A percentile compares a stretch with the other conserved stretches of the same genome.
These are phyloP conservation scores for Papiliotrema nemorosa DNA, from an alignment of 1,284 basidiomycete species.

Conservation along the genomic window DNA sequence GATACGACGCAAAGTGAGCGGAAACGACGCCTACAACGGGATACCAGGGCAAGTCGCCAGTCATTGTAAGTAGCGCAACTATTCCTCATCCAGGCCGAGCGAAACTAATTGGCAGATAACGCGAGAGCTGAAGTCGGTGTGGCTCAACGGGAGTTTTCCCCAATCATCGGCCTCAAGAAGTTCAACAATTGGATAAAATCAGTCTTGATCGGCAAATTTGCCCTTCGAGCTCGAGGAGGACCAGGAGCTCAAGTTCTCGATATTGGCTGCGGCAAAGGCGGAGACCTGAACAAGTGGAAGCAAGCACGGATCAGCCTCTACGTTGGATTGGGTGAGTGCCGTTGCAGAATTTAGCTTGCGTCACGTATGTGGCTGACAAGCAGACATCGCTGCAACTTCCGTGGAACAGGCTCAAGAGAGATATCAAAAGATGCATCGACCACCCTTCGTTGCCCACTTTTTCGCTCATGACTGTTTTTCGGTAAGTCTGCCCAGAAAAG, in stretches of 20 bases:
- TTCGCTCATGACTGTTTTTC: slow-evolving; percentile 85
- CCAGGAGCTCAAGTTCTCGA: slow-evolving; percentile 72
- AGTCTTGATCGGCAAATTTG: slow-evolving; percentile 81
- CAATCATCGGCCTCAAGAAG: slow-evolving; percentile 91
- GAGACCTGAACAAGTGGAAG: slow-evolving; percentile 93
- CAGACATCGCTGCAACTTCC: slow-evolving; percentile 88
- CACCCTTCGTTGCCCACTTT: slow-evolving; percentile 72
- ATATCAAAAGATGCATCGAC: slow-evolving; percentile 54
- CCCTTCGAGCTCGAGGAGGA: slow-evolving; percentile 19
- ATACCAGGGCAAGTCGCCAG: slow-evolving; percentile 34
- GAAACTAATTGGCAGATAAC: slow-evolving; percentile 65
- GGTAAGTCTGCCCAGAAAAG: slow-evolving; percentile 35
- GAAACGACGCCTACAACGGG: slow-evolving; percentile 22
- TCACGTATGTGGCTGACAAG: neutral
- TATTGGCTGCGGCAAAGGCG: slow-evolving; percentile 96
- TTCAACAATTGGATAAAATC: slow-evolving; percentile 99
- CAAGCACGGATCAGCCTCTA: slow-evolving; percentile 79
- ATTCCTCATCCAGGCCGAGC: neutral
- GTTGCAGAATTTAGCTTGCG: neutral
- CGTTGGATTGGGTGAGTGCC: slow-evolving; percentile 74
- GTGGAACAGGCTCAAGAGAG: slow-evolving; percentile 82
- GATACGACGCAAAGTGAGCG: slow-evolving; percentile 14
- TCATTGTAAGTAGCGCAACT: slow-evolving; percentile 23
- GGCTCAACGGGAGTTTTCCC: slow-evolving; percentile 77
- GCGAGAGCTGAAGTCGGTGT: slow-evolving; percentile 85